Evolutionary conservation across 2,329 filamentous ascomycete species (phyloP).

Genomic region (Remersonia thermophila): DNA sequence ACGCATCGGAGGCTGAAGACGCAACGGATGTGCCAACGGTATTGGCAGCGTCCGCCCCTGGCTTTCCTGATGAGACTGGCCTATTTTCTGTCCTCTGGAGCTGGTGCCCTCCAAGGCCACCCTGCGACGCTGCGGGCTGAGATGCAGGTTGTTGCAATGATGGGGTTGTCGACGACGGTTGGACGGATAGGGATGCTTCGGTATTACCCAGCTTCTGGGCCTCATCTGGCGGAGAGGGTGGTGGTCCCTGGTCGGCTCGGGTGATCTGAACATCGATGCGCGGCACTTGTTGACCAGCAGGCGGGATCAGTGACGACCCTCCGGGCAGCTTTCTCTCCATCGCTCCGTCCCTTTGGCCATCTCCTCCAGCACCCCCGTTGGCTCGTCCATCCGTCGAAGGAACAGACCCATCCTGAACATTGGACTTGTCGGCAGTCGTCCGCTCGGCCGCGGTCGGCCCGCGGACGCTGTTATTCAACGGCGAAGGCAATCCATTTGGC

Average conservation of each 20-base stretch:
- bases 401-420: no score
- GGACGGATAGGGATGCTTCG: no score
- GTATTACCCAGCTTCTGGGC: no score
- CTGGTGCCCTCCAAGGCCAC: no score
- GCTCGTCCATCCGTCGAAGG: not conserved
- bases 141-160: no score
- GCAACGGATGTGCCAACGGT: not conserved
- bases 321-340: not conserved
- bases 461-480: not conserved
- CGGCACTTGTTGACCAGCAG: not conserved
- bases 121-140: no score
- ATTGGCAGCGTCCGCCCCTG: no score
- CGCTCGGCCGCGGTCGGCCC: not conserved
- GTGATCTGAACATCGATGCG: slow-evolving; percentile 3
- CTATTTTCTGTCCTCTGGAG: no score
- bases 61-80: no score
- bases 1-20: slow-evolving; percentile 9
- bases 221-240: not conserved
- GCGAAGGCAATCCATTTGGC: not conserved
- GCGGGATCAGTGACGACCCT: not conserved
- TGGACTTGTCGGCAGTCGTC: no score
- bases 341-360: not conserved
- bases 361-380: not conserved
- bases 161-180: no score
- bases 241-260: not conserved